Evolutionary conservation across 306 rosid species (phyloP).

Genomic region (Cucumis cinereus): DNA sequence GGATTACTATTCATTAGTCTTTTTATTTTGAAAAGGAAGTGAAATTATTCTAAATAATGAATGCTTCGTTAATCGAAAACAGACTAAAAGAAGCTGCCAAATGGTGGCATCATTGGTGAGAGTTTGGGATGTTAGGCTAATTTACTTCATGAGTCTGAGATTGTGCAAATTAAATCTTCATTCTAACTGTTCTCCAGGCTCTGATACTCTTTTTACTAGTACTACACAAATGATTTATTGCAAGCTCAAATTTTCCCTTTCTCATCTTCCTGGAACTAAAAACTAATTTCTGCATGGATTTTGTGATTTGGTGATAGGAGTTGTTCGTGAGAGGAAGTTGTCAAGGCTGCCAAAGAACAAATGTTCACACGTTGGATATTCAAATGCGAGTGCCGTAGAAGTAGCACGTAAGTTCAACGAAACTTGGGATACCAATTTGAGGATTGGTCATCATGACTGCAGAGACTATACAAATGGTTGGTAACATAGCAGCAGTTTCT

Average conservation of each 20-base stretch:
- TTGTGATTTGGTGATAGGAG: constrained; percentile 27
- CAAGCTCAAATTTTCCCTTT: background rate
- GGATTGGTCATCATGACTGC: constrained; percentile 66
- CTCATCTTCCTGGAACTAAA: background rate
- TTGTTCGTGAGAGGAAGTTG: constrained; percentile 50
- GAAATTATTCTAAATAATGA: background rate
- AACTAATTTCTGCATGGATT: background rate
- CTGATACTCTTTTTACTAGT: background rate
- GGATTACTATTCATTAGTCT: background rate
- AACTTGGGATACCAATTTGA: constrained; percentile 50
- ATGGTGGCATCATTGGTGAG: background rate
- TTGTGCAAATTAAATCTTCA: background rate
- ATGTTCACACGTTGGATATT: constrained; percentile 80
- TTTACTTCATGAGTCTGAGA: background rate
- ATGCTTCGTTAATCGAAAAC: background rate
- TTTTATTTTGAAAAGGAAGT: background rate
- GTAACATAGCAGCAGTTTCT: background rate
- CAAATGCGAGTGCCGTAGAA: constrained; percentile 30
- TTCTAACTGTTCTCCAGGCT: background rate
- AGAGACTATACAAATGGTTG: constrained; percentile 70
- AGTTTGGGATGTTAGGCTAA: background rate
- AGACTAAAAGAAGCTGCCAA: background rate
- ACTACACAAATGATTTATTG: background rate
- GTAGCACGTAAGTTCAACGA: constrained; percentile 47
- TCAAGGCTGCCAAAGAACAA: constrained; percentile 45